These are phyloP conservation scores for Drosera capensis DNA, from an alignment of 148 eudicot genomes.

Conservation along the genomic window DNA sequence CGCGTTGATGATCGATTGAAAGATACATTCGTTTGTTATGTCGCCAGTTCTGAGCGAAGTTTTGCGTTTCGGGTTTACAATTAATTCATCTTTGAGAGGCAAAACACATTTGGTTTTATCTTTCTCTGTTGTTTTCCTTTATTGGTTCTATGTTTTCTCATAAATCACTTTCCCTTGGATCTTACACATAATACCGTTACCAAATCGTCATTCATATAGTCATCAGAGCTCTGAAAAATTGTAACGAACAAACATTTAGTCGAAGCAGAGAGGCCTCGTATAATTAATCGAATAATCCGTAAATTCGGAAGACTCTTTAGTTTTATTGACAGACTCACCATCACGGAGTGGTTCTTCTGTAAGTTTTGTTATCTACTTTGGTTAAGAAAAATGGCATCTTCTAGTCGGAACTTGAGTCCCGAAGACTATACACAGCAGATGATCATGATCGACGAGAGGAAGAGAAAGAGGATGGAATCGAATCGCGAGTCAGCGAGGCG, in stretches of 20 bases:
- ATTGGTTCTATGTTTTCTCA: slow-evolving; percentile 79
- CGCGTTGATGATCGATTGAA: too few species aligned
- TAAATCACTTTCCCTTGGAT: slow-evolving; percentile 9
- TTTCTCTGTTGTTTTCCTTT: slow-evolving; percentile 58
- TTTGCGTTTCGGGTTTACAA: slow-evolving; percentile 55
- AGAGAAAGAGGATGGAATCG: slow-evolving; percentile 54
- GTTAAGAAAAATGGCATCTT: slow-evolving; percentile 31
- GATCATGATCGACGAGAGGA: slow-evolving; percentile 36
- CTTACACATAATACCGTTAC: not conserved
- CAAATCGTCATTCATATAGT: not conserved
- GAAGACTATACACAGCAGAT: slow-evolving; percentile 31
- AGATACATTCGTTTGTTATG: too few species aligned
- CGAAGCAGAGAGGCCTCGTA: too few species aligned
- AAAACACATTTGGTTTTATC: slow-evolving; percentile 71
- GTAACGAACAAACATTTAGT: too few species aligned
- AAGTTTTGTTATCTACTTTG: too few species aligned
- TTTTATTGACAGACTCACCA: slow-evolving; percentile 1
- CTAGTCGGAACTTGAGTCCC: slow-evolving; percentile 19
- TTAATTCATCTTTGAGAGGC: slow-evolving; percentile 47
- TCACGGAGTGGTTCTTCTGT: slow-evolving; percentile 4
- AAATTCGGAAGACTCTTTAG: too few species aligned
- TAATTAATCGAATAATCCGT: too few species aligned
- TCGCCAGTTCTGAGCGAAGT: slow-evolving; percentile 53
- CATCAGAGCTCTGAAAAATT: not conserved
- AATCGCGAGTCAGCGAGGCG: slow-evolving; percentile 69